A percentile compares a stretch with the other conserved stretches of the same genome.
Conservation (phyloP, 164 flowering plant species). For the Tetracentron sinense region DNA sequence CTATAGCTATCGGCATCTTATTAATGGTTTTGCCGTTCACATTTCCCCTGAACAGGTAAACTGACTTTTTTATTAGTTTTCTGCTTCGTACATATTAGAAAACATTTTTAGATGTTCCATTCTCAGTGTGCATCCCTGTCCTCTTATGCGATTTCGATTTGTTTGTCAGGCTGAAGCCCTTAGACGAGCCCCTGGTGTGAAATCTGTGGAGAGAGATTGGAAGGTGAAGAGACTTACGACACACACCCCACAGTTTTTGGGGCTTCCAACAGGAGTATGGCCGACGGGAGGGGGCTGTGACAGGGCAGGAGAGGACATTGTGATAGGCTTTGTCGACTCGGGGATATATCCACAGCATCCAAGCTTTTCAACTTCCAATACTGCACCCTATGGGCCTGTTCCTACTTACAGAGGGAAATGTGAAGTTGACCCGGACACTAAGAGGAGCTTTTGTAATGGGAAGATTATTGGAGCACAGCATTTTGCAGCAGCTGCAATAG, state of each 20-base stretch:
- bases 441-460: slow-evolving; percentile 76
- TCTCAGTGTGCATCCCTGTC: slow-evolving; percentile 11
- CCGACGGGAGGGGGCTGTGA: slow-evolving; percentile 97
- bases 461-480: slow-evolving; percentile 98
- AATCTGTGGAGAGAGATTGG: slow-evolving; percentile 76
- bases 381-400: slow-evolving; percentile 81
- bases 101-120: neutral
- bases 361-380: slow-evolving; percentile 61
- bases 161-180: slow-evolving; percentile 83
- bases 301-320: slow-evolving; percentile 91
- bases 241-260: slow-evolving; percentile 96
- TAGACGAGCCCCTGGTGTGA: slow-evolving; percentile 69
- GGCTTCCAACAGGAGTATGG: slow-evolving; percentile 99
- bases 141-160: slow-evolving; percentile 8
- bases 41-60: slow-evolving; percentile 88
- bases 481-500: slow-evolving; percentile 93
- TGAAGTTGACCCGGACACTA: slow-evolving; percentile 77
- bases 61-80: slow-evolving; percentile 1
- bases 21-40: slow-evolving; percentile 91
- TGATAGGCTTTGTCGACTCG: slow-evolving; percentile 93
- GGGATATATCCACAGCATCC: slow-evolving; percentile 93
- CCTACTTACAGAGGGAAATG: slow-evolving; percentile 86
- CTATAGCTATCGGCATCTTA: slow-evolving; percentile 90
- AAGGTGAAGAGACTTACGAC: slow-evolving; percentile 85
- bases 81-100: no score